These are phyloP conservation scores for Boletus albobrunnescens DNA, from an alignment of 1,284 basidiomycete species.

Conservation along the genomic window DNA sequence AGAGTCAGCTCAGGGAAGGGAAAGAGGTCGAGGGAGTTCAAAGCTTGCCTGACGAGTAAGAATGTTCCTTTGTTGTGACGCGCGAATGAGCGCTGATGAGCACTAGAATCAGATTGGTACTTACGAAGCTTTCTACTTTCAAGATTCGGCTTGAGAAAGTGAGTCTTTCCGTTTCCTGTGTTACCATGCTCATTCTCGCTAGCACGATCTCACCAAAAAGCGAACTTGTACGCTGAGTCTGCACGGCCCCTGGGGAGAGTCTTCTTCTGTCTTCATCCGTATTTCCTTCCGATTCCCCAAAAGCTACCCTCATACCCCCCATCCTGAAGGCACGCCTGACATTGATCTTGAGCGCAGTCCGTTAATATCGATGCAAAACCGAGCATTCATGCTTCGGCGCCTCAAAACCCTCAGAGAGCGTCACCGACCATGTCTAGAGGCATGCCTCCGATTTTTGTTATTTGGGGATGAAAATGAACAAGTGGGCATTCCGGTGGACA, in stretches of 20 bases:
- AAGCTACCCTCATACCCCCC: conserved; percentile 65
- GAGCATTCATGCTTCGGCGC: conserved; percentile 72
- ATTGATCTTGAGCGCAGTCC: conserved; percentile 83
- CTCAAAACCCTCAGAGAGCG: conserved; percentile 69
- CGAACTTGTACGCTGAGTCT: conserved; percentile 83
- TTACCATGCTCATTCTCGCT: conserved; percentile 7
- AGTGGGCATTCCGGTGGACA: conserved; percentile 36
- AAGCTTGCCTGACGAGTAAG: conserved; percentile 77
- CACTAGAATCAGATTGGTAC: conserved; percentile 71
- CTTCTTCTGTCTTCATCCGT: conserved; percentile 70
- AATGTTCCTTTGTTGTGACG: conserved; percentile 4
- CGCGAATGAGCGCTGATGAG: conserved; percentile 9
- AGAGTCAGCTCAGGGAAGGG: conserved; percentile 43
- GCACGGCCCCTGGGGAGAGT: conserved; percentile 88
- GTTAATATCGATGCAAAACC: conserved; percentile 70
- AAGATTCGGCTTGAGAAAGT: conserved; percentile 88
- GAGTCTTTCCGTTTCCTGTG: conserved; percentile 4
- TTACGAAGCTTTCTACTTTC: conserved; percentile 63
- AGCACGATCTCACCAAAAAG: conserved; percentile 79
- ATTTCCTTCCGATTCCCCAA: conserved; percentile 89
- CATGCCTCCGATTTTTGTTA: conserved; percentile 76
- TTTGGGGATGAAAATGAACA: conserved; percentile 58
- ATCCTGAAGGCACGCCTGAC: conserved; percentile 65
- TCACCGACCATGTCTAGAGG: conserved; percentile 75
- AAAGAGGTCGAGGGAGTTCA: conserved; percentile 46